Conservation (phyloP, 2,329 filamentous ascomycete species). For the Colletotrichum lentis region DNA sequence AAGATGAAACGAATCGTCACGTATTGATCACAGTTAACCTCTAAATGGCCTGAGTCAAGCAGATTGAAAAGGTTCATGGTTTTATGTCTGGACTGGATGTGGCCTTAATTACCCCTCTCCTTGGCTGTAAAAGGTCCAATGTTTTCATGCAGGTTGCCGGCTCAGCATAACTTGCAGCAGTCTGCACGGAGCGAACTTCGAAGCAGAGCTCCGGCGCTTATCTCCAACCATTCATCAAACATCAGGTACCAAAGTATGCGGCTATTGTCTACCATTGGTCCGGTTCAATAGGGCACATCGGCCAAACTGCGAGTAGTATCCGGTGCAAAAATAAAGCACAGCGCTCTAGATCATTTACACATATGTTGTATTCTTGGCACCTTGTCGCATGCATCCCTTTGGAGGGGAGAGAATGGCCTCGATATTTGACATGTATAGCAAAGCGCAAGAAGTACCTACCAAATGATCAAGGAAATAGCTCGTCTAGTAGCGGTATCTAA, state of each 20-base stretch:
- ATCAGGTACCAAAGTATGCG: neutral
- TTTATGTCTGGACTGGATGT: neutral
- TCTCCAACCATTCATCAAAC: neutral
- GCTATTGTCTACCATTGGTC: neutral
- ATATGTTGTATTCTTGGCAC: neutral
- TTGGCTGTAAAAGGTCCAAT: neutral
- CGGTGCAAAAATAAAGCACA: neutral
- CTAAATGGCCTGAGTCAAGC: neutral
- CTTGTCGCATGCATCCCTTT: neutral
- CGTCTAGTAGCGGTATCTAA: no score
- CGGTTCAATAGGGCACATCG: neutral
- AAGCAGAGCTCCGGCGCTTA: neutral
- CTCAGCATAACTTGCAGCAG: neutral
- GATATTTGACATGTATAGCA: no score
- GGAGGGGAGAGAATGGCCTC: no score
- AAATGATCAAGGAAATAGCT: no score
- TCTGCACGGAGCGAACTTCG: neutral
- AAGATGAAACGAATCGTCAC: neutral
- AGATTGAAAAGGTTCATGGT: neutral
- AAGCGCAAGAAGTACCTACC: no score
- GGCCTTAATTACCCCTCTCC: neutral
- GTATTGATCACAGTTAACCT: no score
- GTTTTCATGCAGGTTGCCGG: neutral
- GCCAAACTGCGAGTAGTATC: neutral
- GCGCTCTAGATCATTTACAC: neutral